phyloP scores from a whole-genome alignment of 2,329 filamentous ascomycete species.

The Colletotrichum cordylinicola region DNA sequence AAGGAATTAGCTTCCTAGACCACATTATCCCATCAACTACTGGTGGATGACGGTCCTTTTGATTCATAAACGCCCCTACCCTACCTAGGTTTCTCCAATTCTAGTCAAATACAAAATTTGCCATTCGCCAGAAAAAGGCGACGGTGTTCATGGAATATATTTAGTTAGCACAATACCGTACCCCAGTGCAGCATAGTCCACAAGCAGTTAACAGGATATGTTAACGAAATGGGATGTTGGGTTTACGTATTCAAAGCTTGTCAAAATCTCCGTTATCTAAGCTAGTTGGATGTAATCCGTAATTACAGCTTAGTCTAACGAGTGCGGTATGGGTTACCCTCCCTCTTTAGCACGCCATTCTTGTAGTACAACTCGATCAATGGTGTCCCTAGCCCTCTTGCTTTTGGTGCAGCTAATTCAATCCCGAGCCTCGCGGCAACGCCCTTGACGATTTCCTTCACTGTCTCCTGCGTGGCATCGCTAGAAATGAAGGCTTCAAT shows the following conservation, averaged over 20 bases:
- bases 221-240: too few relatives aligned
- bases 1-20: not conserved
- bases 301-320: not conserved
- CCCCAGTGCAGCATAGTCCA: too few relatives aligned
- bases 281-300: accelerated
- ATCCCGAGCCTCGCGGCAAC: accelerated
- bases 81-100: too few relatives aligned
- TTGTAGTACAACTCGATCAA: not conserved
- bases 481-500: not conserved
- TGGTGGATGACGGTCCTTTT: too few relatives aligned
- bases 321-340: not conserved
- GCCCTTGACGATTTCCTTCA: not conserved
- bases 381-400: not conserved
- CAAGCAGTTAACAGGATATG: too few relatives aligned
- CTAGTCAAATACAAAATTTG: too few relatives aligned
- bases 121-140: too few relatives aligned
- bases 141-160: too few relatives aligned
- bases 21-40: not conserved
- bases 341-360: not conserved
- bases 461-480: accelerated
- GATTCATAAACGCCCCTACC: too few relatives aligned
- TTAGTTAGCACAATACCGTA: too few relatives aligned
- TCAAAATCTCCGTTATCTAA: not conserved
- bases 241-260: too few relatives aligned
- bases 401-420: not conserved